A percentile compares a stretch with the other conserved stretches of the same genome.
Conservation (phyloP, 441 rosid genomes). For the Brassica hybrid region DNA sequence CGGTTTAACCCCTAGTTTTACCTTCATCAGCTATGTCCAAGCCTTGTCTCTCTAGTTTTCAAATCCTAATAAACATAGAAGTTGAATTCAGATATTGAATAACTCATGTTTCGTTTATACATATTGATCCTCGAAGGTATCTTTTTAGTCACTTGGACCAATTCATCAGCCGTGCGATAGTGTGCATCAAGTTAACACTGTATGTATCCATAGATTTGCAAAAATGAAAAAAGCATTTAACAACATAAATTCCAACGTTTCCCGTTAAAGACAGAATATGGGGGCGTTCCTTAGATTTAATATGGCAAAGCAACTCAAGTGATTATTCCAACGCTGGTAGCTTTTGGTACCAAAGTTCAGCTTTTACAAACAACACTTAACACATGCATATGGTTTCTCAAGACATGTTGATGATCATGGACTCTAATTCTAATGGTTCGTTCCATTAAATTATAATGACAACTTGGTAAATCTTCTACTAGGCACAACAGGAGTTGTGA, state of each 20-base stretch:
- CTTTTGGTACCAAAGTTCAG: too few relatives aligned
- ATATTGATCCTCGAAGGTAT: background rate
- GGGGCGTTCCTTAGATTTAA: too few relatives aligned
- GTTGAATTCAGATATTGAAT: background rate
- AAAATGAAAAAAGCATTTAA: too few relatives aligned
- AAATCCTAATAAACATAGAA: too few relatives aligned
- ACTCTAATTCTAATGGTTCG: background rate
- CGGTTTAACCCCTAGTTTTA: background rate
- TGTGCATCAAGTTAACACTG: background rate
- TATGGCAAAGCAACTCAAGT: too few relatives aligned
- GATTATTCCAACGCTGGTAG: too few relatives aligned
- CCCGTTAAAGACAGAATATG: too few relatives aligned
- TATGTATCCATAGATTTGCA: too few relatives aligned
- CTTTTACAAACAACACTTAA: background rate
- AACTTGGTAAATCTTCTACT: background rate
- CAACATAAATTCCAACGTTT: too few relatives aligned
- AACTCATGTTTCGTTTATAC: background rate
- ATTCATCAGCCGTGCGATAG: background rate
- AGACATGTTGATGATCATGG: background rate
- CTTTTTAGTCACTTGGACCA: background rate
- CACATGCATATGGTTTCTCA: slow-evolving; percentile 1
- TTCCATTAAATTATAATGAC: background rate
- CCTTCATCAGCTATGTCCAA: background rate
- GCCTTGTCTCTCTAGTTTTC: background rate
- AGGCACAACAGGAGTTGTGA: background rate